Base-by-base conservation (phyloP, 805 yeast species). In the Diddensiella santjacobensis region DNA sequence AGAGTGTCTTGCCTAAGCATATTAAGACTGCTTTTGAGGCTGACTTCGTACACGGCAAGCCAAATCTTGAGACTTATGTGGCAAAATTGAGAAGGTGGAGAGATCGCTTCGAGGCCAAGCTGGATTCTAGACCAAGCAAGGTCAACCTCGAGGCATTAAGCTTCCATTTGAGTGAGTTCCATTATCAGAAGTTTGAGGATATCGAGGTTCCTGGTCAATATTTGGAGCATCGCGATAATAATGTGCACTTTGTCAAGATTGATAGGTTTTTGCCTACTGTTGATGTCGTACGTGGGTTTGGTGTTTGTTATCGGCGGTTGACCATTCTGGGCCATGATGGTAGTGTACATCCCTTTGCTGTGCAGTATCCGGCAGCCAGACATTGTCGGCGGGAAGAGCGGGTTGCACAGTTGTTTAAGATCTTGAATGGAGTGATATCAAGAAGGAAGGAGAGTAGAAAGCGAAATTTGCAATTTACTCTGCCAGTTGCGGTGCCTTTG, bases 141-240 rank as follows among this genome's bases (percentile, higher is more conserved):
- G 85, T 89, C 43, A 85, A 89, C 57, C 68, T 93, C 53, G 99
- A 93, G 67, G 81, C 89, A 49, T 74, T 93, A 53, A 89, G 97
- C 60, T 96, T 98, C 13, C 98, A 91, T 58, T 73, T 93, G 65
- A 84, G 95, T 63, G 96, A 90, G 63, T 93, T 95, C 79, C 99
- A 93, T 68, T 96, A 93, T 65, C 98, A 93, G 65, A 91, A 89
- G 68, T 93, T 93, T 63, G 99, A 93, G 65, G 99, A 93, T 43
- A 87, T 93, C 50, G 99, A 93, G 65, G 82, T 93, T 50, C 99
- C 99, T 0, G 99, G 99, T 1, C 99, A 93, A 63, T 93, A 93
- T 61, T 71, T 90, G 62, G 72, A 88, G 70, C 86, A 87, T 64
- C 85, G 83, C 63, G 98, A 91, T 59, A 88, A 77, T 65, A 91